A percentile compares a stretch with the other conserved stretches of the same genome.
These are phyloP conservation scores for Geoglossum cookeanum DNA, from an alignment of 2,329 filamentous ascomycete genomes.

Conservation along the genomic window DNA sequence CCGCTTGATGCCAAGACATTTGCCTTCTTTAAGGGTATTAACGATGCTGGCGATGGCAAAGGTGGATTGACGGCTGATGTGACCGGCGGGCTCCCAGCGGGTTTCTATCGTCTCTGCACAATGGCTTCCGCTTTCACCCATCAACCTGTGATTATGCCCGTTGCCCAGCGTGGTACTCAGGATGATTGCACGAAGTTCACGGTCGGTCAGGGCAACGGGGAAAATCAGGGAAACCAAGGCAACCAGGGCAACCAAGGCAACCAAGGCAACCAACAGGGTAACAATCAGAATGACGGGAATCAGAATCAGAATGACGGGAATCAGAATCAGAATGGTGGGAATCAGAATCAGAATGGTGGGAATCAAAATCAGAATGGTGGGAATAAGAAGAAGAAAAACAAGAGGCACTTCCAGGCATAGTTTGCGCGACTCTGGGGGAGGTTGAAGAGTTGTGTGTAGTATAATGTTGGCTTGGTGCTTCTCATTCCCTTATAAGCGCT, in stretches of 20 bases:
- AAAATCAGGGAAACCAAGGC: neutral
- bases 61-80: constrained; percentile 36
- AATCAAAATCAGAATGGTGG: neutral
- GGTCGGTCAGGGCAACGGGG: constrained; percentile 17
- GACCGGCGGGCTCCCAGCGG: constrained; percentile 36
- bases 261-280: too few species aligned
- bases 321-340: too few species aligned
- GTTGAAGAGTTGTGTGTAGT: neutral
- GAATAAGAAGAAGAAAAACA: neutral
- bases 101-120: constrained; percentile 46
- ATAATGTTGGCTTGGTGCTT: neutral
- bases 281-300: neutral
- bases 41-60: constrained; percentile 29
- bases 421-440: neutral
- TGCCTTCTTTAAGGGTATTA: constrained; percentile 50
- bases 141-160: constrained; percentile 45
- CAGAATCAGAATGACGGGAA: too few species aligned
- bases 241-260: too few species aligned
- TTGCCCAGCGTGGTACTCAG: constrained; percentile 46
- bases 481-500: neutral
- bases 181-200: constrained; percentile 45
- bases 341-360: too few species aligned
- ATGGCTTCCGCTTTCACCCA: constrained; percentile 46
- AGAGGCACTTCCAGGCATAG: neutral
- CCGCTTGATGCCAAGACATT: constrained; percentile 34